A percentile compares a stretch with the other conserved stretches of the same genome.
These are phyloP conservation scores for Botrytis tulipae DNA, from an alignment of 2,329 filamentous ascomycete genomes.

Conservation along the genomic window DNA sequence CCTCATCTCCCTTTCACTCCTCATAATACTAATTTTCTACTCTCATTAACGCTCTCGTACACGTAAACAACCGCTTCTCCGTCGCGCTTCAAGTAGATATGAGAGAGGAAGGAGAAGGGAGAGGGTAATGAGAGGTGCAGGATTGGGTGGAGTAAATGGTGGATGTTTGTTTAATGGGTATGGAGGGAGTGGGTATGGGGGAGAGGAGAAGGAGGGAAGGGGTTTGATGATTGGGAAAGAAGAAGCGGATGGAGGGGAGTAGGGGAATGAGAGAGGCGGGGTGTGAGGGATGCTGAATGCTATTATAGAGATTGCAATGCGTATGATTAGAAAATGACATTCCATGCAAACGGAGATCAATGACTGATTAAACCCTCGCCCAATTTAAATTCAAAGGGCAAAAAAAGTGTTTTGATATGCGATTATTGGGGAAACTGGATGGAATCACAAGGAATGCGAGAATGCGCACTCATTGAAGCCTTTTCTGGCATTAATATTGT, in stretches of 20 bases:
- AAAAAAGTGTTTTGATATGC: too few species aligned
- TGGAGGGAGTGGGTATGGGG: not conserved
- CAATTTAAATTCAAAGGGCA: too few species aligned
- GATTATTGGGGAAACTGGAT: too few species aligned
- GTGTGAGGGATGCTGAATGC: not conserved
- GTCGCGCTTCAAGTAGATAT: not conserved
- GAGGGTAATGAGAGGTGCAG: not conserved
- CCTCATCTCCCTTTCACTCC: not conserved
- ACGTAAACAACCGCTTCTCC: not conserved
- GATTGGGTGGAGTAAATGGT: not conserved
- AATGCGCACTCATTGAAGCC: too few species aligned
- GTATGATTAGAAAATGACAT: too few species aligned
- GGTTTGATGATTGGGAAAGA: not conserved
- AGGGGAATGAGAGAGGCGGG: accelerated
- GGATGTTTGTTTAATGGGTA: not conserved
- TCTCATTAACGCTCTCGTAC: not conserved
- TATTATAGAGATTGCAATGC: not conserved
- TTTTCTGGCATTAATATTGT: too few species aligned
- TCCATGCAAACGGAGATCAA: too few species aligned
- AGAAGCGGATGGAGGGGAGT: not conserved
- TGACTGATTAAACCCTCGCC: too few species aligned
- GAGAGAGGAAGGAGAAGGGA: not conserved
- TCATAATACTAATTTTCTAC: not conserved
- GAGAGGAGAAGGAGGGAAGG: not conserved
- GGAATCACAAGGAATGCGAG: too few species aligned